Base-by-base conservation (phyloP, 2,329 filamentous ascomycete species). In the Fusarium foetens region DNA sequence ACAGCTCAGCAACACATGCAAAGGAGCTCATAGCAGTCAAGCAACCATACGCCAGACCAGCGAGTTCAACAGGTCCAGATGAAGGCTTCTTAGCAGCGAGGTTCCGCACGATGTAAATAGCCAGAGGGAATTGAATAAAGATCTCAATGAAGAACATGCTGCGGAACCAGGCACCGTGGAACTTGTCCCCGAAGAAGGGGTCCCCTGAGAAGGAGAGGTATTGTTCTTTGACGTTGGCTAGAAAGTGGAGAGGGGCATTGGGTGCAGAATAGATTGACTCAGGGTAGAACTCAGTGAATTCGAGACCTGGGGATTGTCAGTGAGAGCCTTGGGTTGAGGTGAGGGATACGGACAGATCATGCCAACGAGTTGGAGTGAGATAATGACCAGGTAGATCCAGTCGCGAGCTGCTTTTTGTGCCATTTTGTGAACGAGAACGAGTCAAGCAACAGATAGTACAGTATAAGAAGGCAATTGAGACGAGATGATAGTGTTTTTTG, bases 201-300 rank as follows among this genome's bases (percentile, higher is more conserved):
- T 90, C 88, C 63, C 86, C 86, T 73, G 86, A 86, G 16, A 80
- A 80, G 39, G 77, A 66, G 46, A 86, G 78, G 79, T 89, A 89
- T 74, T 81, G 83, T 7, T 79, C 66, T 64, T 86, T 85, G 63
- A 89, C 76, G 39, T 79, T 62, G 69, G 83, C 78, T 49, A 89
- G 80, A 70, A 84, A 81, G 77, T 87, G 84, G 11, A 89, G 79
- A 1, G 87, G 87, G 1, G 83, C 77, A 8, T 77, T 80, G 2
- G 82, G 75, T 0, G 81, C 65, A 6, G 79, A 75, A 79, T 84
- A 87, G 49, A 89, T 82, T 54, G 78, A 80, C 4, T 75, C 64
- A 2, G 88, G 88, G 76, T 89, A 89, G 71, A 88, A 83, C 36
- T 83, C 82, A 39, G 88, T 83, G 52, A 87, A 84, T 73, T 90